A percentile compares a stretch with the other conserved stretches of the same genome.
Evolutionary conservation across 2,329 filamentous ascomycete genomes (phyloP).

Genomic region (Pseudogymnoascus sp.): DNA sequence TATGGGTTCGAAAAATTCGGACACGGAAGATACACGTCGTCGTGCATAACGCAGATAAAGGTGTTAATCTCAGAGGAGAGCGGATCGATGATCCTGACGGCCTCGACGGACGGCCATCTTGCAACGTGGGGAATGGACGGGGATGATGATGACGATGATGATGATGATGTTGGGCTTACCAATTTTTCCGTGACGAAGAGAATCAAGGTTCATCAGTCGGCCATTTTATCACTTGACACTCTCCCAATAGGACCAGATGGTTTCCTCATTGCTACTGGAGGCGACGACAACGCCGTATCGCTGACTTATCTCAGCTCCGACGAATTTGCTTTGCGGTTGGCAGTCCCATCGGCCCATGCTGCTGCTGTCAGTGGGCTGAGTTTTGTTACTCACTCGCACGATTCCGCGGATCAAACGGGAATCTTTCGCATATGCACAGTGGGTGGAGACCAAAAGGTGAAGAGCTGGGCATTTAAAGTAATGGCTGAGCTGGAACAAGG

Average conservation of each 20-base stretch:
- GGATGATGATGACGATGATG: constrained; percentile 11
- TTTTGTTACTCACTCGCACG: background rate
- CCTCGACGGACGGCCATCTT: constrained; percentile 74
- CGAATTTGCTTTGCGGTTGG: constrained; percentile 20
- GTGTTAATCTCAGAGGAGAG: constrained; percentile 33
- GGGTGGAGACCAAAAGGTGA: constrained; percentile 41
- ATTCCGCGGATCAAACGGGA: background rate
- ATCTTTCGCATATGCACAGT: constrained; percentile 28
- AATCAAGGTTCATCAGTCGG: constrained; percentile 65
- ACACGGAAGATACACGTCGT: constrained; percentile 56
- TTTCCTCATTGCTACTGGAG: constrained; percentile 56
- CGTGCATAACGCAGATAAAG: constrained; percentile 63
- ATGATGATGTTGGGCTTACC: background rate
- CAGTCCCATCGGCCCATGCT: constrained; percentile 56
- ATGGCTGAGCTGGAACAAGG: background rate
- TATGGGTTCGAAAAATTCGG: constrained; percentile 43
- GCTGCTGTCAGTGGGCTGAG: constrained; percentile 58
- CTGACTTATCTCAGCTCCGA: constrained; percentile 38
- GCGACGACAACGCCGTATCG: constrained; percentile 79
- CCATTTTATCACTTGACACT: constrained; percentile 60
- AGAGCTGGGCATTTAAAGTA: constrained; percentile 35
- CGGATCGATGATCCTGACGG: constrained; percentile 46
- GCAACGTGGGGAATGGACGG: constrained; percentile 46
- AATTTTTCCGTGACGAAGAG: constrained; percentile 5
- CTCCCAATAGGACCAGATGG: constrained; percentile 27